Percentiles rank a stretch among this genome's conserved stretches.
Conservation (phyloP, 352 stramenopile genomes). For the Thalassiosira livingstoniorum region DNA sequence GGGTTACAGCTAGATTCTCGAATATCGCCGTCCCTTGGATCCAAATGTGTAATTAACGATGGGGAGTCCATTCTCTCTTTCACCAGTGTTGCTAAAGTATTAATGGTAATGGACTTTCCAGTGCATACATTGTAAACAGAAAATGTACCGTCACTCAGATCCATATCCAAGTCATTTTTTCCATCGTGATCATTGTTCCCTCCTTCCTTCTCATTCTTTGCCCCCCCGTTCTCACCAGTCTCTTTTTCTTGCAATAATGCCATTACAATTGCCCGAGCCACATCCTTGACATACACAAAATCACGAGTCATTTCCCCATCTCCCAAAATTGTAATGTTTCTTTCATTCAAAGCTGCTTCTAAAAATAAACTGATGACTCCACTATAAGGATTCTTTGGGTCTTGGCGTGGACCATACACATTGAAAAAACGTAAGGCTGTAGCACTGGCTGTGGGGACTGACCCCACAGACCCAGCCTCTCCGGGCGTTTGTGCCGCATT, state of each 20-base stretch:
- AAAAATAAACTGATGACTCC: conserved; percentile 60
- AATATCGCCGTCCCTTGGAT: conserved; percentile 56
- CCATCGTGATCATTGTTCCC: too few relatives aligned
- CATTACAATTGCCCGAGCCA: conserved; percentile 93
- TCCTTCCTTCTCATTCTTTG: conserved; percentile 88
- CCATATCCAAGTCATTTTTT: conserved; percentile 87
- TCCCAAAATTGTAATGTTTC: conserved; percentile 92
- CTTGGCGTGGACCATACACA: conserved; percentile 92
- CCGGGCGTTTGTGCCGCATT: too few relatives aligned
- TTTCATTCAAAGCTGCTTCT: conserved; percentile 33
- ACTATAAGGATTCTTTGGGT: conserved; percentile 74
- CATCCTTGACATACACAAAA: conserved; percentile 98
- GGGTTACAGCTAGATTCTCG: conserved; percentile 54
- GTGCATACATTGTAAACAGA: conserved; percentile 98
- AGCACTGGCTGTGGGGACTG: conserved; percentile 48
- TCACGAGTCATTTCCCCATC: conserved; percentile 95
- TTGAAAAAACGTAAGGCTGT: conserved; percentile 98
- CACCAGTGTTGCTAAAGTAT: conserved; percentile 90
- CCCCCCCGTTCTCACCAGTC: conserved; percentile 88
- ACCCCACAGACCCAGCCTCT: neutral
- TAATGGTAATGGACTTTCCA: conserved; percentile 86
- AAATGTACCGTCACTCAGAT: conserved; percentile 80
- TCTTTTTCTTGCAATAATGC: conserved; percentile 87
- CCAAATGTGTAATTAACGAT: conserved; percentile 90
- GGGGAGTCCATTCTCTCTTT: conserved; percentile 87